phyloP scores from a whole-genome alignment of 2,329 filamentous ascomycete species.

The Colletotrichum karsti region DNA sequence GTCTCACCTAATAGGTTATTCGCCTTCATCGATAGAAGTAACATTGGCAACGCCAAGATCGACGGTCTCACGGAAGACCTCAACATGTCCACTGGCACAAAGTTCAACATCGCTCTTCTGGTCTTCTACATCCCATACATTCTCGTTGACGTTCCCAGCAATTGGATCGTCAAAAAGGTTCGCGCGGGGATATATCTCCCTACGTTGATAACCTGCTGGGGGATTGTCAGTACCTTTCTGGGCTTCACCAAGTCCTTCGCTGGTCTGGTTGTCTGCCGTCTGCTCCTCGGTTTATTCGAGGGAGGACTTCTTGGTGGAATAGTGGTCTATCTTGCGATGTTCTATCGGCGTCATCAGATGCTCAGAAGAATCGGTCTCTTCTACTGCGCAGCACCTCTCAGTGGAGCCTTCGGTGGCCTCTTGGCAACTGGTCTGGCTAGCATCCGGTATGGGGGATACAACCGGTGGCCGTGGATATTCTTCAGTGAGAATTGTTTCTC shows the following conservation, averaged over 20 bases:
- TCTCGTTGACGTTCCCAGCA: conserved; percentile 71
- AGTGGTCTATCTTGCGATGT: conserved; percentile 55
- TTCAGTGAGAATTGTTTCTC: conserved; percentile 41
- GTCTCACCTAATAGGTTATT: conserved; percentile 44
- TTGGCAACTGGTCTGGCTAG: conserved; percentile 66
- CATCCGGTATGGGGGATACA: conserved; percentile 48
- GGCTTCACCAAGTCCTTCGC: conserved; percentile 34
- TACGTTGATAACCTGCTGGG: conserved; percentile 65
- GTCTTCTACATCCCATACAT: conserved; percentile 77
- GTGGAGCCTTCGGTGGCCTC: conserved; percentile 69
- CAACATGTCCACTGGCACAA: conserved; percentile 60
- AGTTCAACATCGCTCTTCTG: conserved; percentile 66
- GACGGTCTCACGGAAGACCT: conserved; percentile 38
- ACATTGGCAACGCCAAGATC: conserved; percentile 61
- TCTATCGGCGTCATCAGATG: conserved; percentile 73
- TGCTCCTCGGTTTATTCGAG: conserved; percentile 63
- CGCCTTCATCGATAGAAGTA: conserved; percentile 63
- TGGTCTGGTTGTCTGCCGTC: conserved; percentile 40
- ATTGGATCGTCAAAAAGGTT: conserved; percentile 70
- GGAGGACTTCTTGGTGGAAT: conserved; percentile 67
- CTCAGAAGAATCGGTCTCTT: conserved; percentile 57
- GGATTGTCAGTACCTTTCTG: conserved; percentile 30
- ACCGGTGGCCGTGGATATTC: conserved; percentile 58
- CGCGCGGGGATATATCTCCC: conserved; percentile 72
- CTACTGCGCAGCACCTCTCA: conserved; percentile 75